phyloP scores from a whole-genome alignment of 495 filamentous ascomycete genomes.

The Penicillium coffeae region DNA sequence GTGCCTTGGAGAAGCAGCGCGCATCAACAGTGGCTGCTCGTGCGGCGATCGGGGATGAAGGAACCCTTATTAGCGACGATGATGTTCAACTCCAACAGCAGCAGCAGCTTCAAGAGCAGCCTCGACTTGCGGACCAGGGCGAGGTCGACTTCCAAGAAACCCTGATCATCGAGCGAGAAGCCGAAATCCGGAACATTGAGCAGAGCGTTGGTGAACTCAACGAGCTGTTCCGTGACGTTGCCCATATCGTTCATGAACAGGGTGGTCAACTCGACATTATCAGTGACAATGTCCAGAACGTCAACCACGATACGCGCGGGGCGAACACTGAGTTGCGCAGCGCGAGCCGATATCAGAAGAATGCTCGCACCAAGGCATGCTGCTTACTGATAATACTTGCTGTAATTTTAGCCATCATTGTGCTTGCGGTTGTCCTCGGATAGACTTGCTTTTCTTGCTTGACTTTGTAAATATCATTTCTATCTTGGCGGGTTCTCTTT shows the following conservation, averaged over 20 bases:
- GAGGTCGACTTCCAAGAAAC: conserved; percentile 98
- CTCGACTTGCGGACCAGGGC: conserved; percentile 81
- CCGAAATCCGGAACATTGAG: conserved; percentile 95
- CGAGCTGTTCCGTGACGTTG: conserved; percentile 93
- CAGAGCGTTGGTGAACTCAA: conserved; percentile 93
- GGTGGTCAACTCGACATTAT: conserved; percentile 88
- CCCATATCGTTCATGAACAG: conserved; percentile 92
- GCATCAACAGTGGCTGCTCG: conserved; percentile 78
- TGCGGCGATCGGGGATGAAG: conserved; percentile 60
- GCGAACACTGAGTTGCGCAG: conserved; percentile 79
- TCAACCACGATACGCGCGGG: conserved; percentile 72
- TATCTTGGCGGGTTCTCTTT: conserved; percentile 2
- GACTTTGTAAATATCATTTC: conserved; percentile 1
- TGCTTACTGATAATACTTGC: conserved; percentile 88
- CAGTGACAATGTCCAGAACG: conserved; percentile 76
- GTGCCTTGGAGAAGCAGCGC: conserved; percentile 87
- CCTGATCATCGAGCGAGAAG: conserved; percentile 90
- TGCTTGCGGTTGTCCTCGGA: conserved; percentile 76
- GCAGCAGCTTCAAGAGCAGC: conserved; percentile 71
- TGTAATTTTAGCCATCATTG: conserved; percentile 80
- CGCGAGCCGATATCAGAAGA: conserved; percentile 88
- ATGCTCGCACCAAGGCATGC: conserved; percentile 85
- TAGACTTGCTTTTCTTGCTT: conserved; percentile 18
- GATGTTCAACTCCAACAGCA: conserved; percentile 53
- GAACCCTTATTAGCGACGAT: conserved; percentile 27